Conservation (phyloP, 169 alveolate species). For the Eimeria necatrix region DNA sequence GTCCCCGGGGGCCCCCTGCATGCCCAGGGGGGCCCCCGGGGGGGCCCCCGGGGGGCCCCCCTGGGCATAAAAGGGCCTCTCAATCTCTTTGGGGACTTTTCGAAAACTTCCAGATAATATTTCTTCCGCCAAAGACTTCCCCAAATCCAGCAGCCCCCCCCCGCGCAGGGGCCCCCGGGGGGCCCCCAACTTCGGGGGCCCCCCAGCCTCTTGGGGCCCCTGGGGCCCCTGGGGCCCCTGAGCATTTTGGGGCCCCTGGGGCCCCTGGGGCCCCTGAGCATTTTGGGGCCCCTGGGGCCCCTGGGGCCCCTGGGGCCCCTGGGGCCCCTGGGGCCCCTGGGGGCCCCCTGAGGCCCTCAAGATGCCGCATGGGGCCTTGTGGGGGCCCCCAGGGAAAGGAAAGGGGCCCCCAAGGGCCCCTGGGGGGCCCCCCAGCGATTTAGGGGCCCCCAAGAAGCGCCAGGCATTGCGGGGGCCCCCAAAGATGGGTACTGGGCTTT, state of each 20-base stretch:
- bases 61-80: constrained; percentile 5
- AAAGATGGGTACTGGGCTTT: no score
- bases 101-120: not conserved
- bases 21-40: not conserved
- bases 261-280: constrained; percentile 15
- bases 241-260: not conserved
- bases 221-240: not conserved
- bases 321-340: not conserved
- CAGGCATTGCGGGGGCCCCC: not conserved
- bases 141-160: not conserved
- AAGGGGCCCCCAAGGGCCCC: constrained; percentile 18
- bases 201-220: constrained; percentile 23
- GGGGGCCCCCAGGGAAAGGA: constrained; percentile 24
- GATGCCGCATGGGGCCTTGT: not conserved
- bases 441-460: not conserved
- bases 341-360: constrained; percentile 18
- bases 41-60: not conserved
- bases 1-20: not conserved
- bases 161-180: constrained; percentile 7
- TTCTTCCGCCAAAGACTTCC: not conserved
- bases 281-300: not conserved
- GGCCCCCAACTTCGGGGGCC: not conserved
- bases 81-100: not conserved
- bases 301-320: constrained; percentile 3
- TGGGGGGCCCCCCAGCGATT: constrained; percentile 1